Evolutionary conservation across 2,329 filamentous ascomycete species (phyloP), one percentile per base, ranked within the genome.

Genomic region (Aspergillus alliaceus): DNA sequence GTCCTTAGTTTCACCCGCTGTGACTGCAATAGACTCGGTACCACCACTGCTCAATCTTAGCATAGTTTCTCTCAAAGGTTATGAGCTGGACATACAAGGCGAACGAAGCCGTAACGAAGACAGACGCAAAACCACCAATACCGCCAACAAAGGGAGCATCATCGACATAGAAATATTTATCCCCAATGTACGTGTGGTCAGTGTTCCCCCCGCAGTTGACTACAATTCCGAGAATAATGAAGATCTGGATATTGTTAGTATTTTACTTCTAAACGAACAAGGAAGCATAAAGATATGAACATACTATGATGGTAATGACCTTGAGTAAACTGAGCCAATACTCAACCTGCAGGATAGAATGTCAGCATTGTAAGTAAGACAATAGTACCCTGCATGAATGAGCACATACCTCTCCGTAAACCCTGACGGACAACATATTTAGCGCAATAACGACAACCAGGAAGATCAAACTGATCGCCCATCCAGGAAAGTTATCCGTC

Each of bases 21-120:
- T 87, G 56, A 88, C 85, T 51, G 84, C 85, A 49, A 88, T 86
- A 32, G 81, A 84, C 69, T 88, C 86, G 2, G 84, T 87, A 52
- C 85, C 86, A 32, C 82, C 82, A 57, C 77, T 78, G 49, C 2
- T 6, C 31, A 11, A n/a, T 56, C 55, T 68, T 53, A 65, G 58
- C 35, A n/a, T 24, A 15, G 9, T 25, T 3, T 15, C 3, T 25
- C 22, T 24, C 20, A 40, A 20, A 9, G 35, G 20, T 5, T 15
- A 39, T 22, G 22, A 12, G 11, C 46, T 14, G 18, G 31, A 62
- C 69, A 35, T 72, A 76, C 80, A 76, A 87, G 25, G 86, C 84
- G 68, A 88, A 88, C 54, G 76, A 80, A n/a, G 83, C 83, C 0
- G 82, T 85, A 12, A 86, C 82, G 61, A 85, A 85, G 42, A 88